These are phyloP conservation scores for Ogataea henricii DNA, from an alignment of 805 yeast species.

Conservation along the genomic window DNA sequence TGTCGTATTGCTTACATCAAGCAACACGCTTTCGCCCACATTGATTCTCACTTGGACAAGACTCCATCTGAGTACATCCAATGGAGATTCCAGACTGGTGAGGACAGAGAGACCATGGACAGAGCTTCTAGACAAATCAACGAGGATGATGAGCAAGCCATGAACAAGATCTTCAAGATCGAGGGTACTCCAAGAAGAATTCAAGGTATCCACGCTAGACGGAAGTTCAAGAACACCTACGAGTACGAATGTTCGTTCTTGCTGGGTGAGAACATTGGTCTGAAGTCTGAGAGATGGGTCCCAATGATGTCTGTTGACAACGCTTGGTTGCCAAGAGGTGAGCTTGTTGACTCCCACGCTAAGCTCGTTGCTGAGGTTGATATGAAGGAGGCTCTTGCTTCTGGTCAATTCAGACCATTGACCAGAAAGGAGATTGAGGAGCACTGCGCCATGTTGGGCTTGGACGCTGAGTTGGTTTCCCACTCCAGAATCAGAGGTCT, in stretches of 20 bases:
- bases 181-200: constrained; percentile 99
- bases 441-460: constrained; percentile 98
- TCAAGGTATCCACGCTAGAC: constrained; percentile 89
- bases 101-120: constrained; percentile 99
- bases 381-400: constrained; percentile 99
- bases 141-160: constrained; percentile 95
- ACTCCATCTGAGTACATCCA: constrained; percentile 99
- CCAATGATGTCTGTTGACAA: constrained; percentile 99
- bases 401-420: constrained; percentile 99
- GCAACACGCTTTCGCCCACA: constrained; percentile 99
- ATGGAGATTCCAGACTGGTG: constrained; percentile 99
- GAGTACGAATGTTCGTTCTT: constrained; percentile 98
- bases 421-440: constrained; percentile 99
- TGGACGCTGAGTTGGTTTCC: constrained; percentile 98
- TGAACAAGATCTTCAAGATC: constrained; percentile 99
- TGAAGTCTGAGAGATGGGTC: constrained; percentile 99
- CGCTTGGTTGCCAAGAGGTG: constrained; percentile 99
- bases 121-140: constrained; percentile 98
- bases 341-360: constrained; percentile 93
- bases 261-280: constrained; percentile 98
- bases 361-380: constrained; percentile 99
- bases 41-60: constrained; percentile 97
- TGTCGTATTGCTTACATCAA: constrained; percentile 99
- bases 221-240: constrained; percentile 99
- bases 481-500: constrained; percentile 99